A percentile compares a stretch with the other conserved stretches of the same genome.
Evolutionary conservation across 768 basidiomycete species (phyloP).

Genomic region (Lanmaoa rubissima): DNA sequence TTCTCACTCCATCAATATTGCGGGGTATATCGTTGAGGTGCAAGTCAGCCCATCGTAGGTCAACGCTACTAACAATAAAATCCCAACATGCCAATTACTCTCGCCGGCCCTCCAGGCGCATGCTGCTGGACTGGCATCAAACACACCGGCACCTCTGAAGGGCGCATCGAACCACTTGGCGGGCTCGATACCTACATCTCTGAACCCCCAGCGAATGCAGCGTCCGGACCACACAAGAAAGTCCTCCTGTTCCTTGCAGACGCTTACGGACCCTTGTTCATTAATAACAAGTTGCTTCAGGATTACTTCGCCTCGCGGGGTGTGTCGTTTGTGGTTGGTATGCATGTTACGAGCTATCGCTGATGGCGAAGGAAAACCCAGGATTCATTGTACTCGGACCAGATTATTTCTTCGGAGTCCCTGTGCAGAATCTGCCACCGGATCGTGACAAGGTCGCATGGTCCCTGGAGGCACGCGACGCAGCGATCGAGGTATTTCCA

Average conservation of each 20-base stretch:
- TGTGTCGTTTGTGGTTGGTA: conserved; percentile 19
- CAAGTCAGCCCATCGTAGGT: background rate
- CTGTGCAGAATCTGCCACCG: conserved; percentile 39
- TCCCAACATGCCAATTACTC: conserved; percentile 2
- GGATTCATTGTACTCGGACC: conserved; percentile 57
- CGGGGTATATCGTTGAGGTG: background rate
- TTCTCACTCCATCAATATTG: no score
- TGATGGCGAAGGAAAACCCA: conserved; percentile 20
- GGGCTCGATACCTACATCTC: conserved; percentile 54
- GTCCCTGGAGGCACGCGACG: conserved; percentile 35
- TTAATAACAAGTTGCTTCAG: conserved; percentile 56
- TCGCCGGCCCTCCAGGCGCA: conserved; percentile 45
- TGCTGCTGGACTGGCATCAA: conserved; percentile 50
- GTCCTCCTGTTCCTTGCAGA: conserved; percentile 58
- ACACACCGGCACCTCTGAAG: conserved; percentile 47
- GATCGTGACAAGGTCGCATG: conserved; percentile 40
- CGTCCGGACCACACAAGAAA: conserved; percentile 30
- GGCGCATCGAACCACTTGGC: conserved; percentile 44
- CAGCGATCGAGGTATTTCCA: conserved; percentile 41
- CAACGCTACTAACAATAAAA: background rate
- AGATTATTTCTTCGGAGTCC: conserved; percentile 61
- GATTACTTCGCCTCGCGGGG: conserved; percentile 61
- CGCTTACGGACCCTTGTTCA: conserved; percentile 52
- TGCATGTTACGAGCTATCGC: background rate
- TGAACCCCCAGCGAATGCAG: conserved; percentile 37